These are phyloP conservation scores for Solanum chiquidenum DNA, from an alignment of 257 asterid genomes.

Conservation along the genomic window DNA sequence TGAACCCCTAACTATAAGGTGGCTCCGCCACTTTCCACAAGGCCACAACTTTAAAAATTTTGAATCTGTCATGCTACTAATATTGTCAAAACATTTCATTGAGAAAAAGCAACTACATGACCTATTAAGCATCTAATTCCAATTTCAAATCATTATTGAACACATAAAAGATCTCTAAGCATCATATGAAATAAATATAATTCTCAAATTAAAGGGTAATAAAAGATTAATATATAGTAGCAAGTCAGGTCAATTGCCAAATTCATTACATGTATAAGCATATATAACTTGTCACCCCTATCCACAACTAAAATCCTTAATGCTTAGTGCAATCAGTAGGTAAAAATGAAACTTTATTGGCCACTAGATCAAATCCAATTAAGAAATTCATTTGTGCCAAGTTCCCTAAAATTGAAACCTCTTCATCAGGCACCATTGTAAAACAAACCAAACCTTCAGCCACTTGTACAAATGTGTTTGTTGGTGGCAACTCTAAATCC, in stretches of 20 bases:
- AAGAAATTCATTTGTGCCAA: slow-evolving; percentile 21
- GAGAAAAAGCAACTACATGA: neutral
- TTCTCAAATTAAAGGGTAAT: neutral
- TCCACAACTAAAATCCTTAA: neutral
- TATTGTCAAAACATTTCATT: too few species aligned
- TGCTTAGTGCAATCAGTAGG: slow-evolving; percentile 13
- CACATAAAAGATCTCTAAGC: neutral
- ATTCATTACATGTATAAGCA: neutral
- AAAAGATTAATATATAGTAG: neutral
- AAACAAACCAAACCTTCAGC: neutral
- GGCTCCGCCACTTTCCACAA: too few species aligned
- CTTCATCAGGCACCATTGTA: neutral
- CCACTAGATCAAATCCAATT: slow-evolving; percentile 22
- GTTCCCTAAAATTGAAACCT: slow-evolving; percentile 14
- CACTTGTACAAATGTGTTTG: neutral
- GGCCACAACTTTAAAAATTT: too few species aligned
- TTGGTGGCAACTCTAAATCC: neutral
- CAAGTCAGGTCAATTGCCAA: neutral
- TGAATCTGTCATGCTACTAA: rapidly evolving
- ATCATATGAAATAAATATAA: neutral
- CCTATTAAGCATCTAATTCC: neutral
- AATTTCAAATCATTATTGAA: neutral
- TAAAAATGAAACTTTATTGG: slow-evolving; percentile 15
- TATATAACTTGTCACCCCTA: neutral
- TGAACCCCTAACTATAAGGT: too few species aligned